Base-by-base conservation (phyloP, 164 flowering plant genomes). In the Hamamelis virginiana region DNA sequence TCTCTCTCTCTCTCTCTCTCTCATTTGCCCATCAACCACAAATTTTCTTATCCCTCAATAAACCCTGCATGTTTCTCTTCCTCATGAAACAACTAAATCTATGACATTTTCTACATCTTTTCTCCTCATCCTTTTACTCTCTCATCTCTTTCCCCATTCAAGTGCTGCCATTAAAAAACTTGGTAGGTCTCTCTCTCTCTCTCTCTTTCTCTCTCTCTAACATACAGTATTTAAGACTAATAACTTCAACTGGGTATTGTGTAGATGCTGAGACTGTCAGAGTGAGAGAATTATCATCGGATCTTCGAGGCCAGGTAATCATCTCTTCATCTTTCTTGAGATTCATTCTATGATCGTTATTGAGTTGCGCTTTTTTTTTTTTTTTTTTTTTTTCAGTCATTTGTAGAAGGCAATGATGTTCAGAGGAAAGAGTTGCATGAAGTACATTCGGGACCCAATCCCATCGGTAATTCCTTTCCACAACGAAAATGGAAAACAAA, bases 361-460 rank as follows among this genome's bases (percentile, higher is more conserved):
- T 14, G 8, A 19, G 23, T n/a, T 9, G 0, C 6, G 15, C 0
- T 22, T 14, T 69, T 63, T 65, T 21, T 1, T 0, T 23, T 6
- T 44, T 22, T 14, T 69, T 63, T 65, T 21, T 1, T 0, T 23
- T 6, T 44, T 15, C 59, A 66, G 77, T 23, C 33, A 65, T 44
- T 10, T 10, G 67, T 44, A 38, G 67, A 45, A 45, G 65, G 27
- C 25, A 47, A 58, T 23, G 19, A 50, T 27, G 38, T 61, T 21
- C 64, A 46, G 44, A 75, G 70, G 67, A 65, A 60, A 51, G 46
- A 58, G 67, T 47, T 75, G 71, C 77, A 66, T 66, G 74, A 75
- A 75, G 74, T 69, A 11, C 77, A 75, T 46, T 75, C 77, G 27
- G 77, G 77, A 28, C 74, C 77, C 15, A 75, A 75, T 51, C 77